These are phyloP conservation scores for Eucalyptus cloeziana DNA, from an alignment of 345 rosid genomes.

Conservation along the genomic window DNA sequence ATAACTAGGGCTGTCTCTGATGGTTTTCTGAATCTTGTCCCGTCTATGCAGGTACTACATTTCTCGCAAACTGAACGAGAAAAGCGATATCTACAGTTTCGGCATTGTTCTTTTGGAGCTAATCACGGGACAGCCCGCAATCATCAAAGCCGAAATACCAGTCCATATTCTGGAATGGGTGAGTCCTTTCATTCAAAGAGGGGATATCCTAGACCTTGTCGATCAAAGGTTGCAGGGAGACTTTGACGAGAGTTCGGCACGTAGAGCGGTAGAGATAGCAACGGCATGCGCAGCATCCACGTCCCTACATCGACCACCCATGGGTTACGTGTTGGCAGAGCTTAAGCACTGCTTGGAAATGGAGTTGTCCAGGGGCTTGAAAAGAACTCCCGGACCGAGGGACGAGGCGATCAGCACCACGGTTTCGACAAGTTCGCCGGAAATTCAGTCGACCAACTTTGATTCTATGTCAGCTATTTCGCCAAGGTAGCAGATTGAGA, in stretches of 20 bases:
- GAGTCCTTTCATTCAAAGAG: background rate
- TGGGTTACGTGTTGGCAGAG: conserved; percentile 10
- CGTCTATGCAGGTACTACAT: background rate
- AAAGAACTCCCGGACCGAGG: background rate
- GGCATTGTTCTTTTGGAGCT: conserved; percentile 3
- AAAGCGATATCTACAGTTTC: conserved; percentile 1
- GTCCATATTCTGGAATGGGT: background rate
- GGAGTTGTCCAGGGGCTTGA: background rate
- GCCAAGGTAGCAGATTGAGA: background rate
- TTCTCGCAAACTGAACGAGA: background rate
- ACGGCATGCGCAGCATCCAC: conserved; percentile 15
- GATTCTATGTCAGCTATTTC: background rate
- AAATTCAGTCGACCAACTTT: background rate
- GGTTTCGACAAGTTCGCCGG: background rate
- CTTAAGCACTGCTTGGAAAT: conserved; percentile 1
- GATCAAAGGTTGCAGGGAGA: conserved; percentile 19
- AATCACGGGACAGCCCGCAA: background rate
- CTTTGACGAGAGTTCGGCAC: conserved; percentile 4
- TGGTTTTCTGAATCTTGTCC: background rate
- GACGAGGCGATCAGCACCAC: background rate
- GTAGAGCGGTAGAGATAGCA: conserved; percentile 22
- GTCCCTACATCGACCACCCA: conserved; percentile 9
- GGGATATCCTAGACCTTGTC: background rate
- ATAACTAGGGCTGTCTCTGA: background rate
- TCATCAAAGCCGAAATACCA: background rate